Evolutionary conservation across 2,329 filamentous ascomycete species (phyloP).

Genomic region (Capronia americana): DNA sequence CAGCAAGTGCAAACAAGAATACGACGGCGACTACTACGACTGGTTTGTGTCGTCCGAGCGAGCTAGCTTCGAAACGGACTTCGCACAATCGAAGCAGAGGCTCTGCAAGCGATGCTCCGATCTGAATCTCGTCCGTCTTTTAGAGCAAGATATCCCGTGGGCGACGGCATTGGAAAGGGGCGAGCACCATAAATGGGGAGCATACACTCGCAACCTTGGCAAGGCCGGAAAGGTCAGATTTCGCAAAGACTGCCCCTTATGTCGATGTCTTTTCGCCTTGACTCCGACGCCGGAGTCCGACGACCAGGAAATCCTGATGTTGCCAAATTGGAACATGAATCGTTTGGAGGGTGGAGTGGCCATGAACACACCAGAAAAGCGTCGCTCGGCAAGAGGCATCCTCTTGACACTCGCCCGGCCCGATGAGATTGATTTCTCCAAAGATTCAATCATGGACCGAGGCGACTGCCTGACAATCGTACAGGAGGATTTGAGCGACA

Average conservation of each 20-base stretch:
- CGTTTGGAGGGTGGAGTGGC: neutral
- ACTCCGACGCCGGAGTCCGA: neutral
- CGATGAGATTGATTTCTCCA: neutral
- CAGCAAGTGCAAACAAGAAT: neutral
- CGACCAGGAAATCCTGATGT: neutral
- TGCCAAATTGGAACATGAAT: constrained; percentile 1
- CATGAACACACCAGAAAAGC: constrained; percentile 1
- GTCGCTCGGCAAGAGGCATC: neutral
- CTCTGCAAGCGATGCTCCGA: neutral
- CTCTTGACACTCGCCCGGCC: neutral
- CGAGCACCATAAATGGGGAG: neutral
- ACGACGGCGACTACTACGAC: neutral
- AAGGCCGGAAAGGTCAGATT: neutral
- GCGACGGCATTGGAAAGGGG: neutral
- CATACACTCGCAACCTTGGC: neutral
- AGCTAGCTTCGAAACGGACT: neutral
- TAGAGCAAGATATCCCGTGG: neutral
- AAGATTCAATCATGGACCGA: neutral
- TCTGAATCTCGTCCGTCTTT: neutral
- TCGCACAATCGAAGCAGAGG: neutral
- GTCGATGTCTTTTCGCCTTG: neutral
- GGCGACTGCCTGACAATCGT: neutral
- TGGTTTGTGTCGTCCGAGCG: neutral
- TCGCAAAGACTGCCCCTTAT: neutral
- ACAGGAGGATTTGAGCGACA: neutral